Evolutionary conservation across 495 filamentous ascomycete genomes (phyloP).

Genomic region (Ascobolus immersus): DNA sequence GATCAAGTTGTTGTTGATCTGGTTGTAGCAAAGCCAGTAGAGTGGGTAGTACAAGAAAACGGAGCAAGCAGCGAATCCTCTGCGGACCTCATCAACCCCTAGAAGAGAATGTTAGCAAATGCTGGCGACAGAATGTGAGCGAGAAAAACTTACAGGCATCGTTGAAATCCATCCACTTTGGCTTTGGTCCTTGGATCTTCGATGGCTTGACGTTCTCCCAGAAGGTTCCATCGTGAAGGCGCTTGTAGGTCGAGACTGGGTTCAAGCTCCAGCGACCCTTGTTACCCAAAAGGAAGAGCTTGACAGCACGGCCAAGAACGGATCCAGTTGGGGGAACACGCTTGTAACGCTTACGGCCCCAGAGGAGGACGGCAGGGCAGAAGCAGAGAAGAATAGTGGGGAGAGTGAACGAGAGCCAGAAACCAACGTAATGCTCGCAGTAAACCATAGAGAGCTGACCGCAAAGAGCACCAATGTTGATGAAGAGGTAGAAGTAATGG

Average conservation of each 20-base stretch:
- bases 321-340: slow-evolving; percentile 33
- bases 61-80: slow-evolving; percentile 41
- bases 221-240: slow-evolving; percentile 29
- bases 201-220: slow-evolving; percentile 46
- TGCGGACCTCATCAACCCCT: slow-evolving; percentile 46
- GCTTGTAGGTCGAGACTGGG: slow-evolving; percentile 25
- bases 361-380: slow-evolving; percentile 36
- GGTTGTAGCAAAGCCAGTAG: slow-evolving; percentile 26
- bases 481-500: slow-evolving; percentile 41
- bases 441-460: slow-evolving; percentile 21
- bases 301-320: slow-evolving; percentile 32
- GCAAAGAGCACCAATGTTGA: slow-evolving; percentile 38
- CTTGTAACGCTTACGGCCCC: slow-evolving; percentile 34
- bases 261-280: slow-evolving; percentile 36
- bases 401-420: slow-evolving; percentile 42
- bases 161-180: slow-evolving; percentile 46
- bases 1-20: slow-evolving; percentile 39
- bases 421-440: slow-evolving; percentile 44
- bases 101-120: too few relatives aligned
- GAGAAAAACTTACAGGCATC: too few relatives aligned
- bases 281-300: slow-evolving; percentile 29
- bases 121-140: too few relatives aligned
- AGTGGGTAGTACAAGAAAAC: slow-evolving; percentile 37
- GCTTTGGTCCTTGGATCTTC: slow-evolving; percentile 22
- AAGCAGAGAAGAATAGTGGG: slow-evolving; percentile 33